Conservation (phyloP, 2,329 filamentous ascomycete genomes). For the Albophoma yamanashiensis region DNA sequence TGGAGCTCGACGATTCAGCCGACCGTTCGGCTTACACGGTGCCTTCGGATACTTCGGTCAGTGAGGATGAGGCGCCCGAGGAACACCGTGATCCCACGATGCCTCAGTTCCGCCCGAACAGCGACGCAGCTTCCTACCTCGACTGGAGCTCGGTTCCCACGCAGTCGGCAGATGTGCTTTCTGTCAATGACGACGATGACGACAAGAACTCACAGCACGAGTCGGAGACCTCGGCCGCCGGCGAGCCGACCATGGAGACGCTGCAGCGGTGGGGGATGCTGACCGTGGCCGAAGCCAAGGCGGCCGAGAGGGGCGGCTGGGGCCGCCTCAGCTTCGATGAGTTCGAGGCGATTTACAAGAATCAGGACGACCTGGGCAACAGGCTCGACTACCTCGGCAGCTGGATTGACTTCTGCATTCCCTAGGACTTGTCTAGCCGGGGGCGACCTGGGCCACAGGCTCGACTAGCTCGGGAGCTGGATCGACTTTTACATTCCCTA, state of each 20-base stretch:
- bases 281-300: slow-evolving; percentile 57
- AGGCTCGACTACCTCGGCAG: slow-evolving; percentile 72
- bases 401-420: slow-evolving; percentile 80
- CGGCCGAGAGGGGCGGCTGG: slow-evolving; percentile 62
- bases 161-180: background rate
- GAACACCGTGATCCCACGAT: slow-evolving; percentile 48
- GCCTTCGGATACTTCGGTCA: background rate
- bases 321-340: slow-evolving; percentile 70
- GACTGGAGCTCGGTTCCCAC: background rate
- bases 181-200: background rate
- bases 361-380: slow-evolving; percentile 50
- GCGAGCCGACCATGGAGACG: slow-evolving; percentile 16
- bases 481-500: slow-evolving; percentile 69
- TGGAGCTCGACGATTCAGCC: slow-evolving; percentile 18
- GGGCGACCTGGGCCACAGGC: slow-evolving; percentile 44
- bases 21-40: slow-evolving; percentile 7
- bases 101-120: slow-evolving; percentile 58
- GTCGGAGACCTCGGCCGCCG: background rate
- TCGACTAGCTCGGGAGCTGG: slow-evolving; percentile 83
- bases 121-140: slow-evolving; percentile 12
- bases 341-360: slow-evolving; percentile 65
- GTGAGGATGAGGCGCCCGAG: slow-evolving; percentile 9
- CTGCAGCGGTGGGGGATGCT: slow-evolving; percentile 43
- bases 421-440: slow-evolving; percentile 24
- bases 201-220: background rate